phyloP scores from a whole-genome alignment of 495 filamentous ascomycete species.

The Penicillium macrosclerotiorum region DNA sequence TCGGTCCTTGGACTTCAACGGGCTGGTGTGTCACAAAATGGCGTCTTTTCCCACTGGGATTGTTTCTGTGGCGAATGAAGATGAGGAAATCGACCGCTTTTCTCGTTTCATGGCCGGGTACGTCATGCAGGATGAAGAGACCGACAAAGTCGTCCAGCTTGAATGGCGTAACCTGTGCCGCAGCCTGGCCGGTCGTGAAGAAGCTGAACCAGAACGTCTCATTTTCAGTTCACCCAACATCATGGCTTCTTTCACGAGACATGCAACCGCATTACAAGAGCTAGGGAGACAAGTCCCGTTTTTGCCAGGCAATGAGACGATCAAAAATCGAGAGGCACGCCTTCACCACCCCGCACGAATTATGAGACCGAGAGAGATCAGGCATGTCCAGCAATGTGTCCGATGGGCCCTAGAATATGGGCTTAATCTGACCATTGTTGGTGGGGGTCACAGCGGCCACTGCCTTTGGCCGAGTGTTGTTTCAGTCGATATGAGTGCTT shows the following conservation, averaged over 20 bases:
- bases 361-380: slow-evolving; percentile 47
- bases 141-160: slow-evolving; percentile 33
- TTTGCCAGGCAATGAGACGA: slow-evolving; percentile 23
- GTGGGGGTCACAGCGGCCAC: slow-evolving; percentile 60
- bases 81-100: slow-evolving; percentile 53
- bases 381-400: slow-evolving; percentile 56
- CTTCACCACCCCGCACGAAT: slow-evolving; percentile 44
- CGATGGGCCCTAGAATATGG: slow-evolving; percentile 55
- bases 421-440: slow-evolving; percentile 51
- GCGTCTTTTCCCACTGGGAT: slow-evolving; percentile 51
- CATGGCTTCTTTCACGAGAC: slow-evolving; percentile 53
- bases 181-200: slow-evolving; percentile 43
- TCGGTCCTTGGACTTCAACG: slow-evolving; percentile 39
- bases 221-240: slow-evolving; percentile 51
- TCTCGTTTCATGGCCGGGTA: slow-evolving; percentile 54
- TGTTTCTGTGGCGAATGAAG: slow-evolving; percentile 45
- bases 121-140: slow-evolving; percentile 32
- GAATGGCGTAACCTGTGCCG: slow-evolving; percentile 56
- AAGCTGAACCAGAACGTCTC: slow-evolving; percentile 40
- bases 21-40: slow-evolving; percentile 52
- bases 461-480: slow-evolving; percentile 55
- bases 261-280: slow-evolving; percentile 48
- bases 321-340: slow-evolving; percentile 56
- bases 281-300: slow-evolving; percentile 48
- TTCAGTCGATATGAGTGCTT: slow-evolving; percentile 57